These are phyloP conservation scores for Purpureocillium lavendulum DNA, from an alignment of 2,329 filamentous ascomycete genomes.

Conservation along the genomic window DNA sequence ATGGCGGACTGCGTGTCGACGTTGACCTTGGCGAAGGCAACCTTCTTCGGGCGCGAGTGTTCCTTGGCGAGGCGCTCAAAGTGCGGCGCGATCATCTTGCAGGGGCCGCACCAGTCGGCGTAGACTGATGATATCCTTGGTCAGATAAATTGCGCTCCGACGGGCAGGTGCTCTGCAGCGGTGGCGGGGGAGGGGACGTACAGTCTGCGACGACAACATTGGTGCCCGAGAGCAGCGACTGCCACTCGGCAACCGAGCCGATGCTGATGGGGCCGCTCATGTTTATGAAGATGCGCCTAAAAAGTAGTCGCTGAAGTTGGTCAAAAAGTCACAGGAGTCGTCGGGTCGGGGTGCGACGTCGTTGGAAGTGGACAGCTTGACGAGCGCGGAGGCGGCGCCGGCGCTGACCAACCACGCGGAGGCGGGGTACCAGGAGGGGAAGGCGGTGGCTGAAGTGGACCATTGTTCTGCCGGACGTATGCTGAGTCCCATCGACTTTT, in stretches of 20 bases:
- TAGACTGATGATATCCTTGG: conserved; percentile 64
- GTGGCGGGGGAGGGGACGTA: conserved; percentile 34
- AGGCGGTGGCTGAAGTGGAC: conserved; percentile 8
- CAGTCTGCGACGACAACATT: conserved; percentile 85
- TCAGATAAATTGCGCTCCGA: not conserved
- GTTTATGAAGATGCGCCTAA: conserved; percentile 5
- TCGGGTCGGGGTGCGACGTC: too few relatives aligned
- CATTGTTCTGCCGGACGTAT: conserved; percentile 18
- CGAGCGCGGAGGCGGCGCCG: not conserved
- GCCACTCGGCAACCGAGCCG: conserved; percentile 62
- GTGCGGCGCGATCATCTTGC: conserved; percentile 82
- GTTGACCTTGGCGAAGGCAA: conserved; percentile 89
- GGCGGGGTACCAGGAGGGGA: conserved; percentile 6
- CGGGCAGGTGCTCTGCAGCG: not conserved
- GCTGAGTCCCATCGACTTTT: conserved; percentile 3
- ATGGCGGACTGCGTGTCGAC: conserved; percentile 76
- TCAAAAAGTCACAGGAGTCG: too few relatives aligned
- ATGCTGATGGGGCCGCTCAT: conserved; percentile 48
- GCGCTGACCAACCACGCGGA: conserved; percentile 11
- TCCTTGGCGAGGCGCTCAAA: conserved; percentile 79
- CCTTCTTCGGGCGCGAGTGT: conserved; percentile 69
- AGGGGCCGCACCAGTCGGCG: conserved; percentile 91
- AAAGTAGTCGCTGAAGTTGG: not conserved
- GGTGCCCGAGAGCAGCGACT: conserved; percentile 60
- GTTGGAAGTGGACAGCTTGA: conserved; percentile 2